phyloP scores from a whole-genome alignment of 768 basidiomycete species.

The Russula ochroleuca region DNA sequence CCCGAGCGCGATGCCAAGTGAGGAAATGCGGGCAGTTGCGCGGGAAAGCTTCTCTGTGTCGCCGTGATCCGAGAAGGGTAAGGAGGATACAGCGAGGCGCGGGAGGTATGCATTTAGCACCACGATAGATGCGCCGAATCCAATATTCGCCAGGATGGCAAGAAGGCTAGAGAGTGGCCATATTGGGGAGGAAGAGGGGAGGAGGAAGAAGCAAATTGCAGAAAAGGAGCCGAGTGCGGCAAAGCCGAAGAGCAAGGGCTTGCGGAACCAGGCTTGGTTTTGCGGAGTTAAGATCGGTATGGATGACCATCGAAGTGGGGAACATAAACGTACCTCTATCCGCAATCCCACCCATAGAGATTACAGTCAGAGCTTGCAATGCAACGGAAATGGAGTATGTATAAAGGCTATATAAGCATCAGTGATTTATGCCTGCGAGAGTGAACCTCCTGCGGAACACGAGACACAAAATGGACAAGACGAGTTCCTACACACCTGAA shows the following conservation, averaged over 20 bases:
- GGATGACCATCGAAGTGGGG: neutral
- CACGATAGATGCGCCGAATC: slow-evolving; percentile 82
- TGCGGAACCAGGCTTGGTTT: slow-evolving; percentile 61
- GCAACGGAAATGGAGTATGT: slow-evolving; percentile 85
- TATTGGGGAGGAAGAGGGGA: slow-evolving; percentile 64
- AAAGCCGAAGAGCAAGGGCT: slow-evolving; percentile 70
- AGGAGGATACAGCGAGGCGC: slow-evolving; percentile 48
- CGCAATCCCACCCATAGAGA: slow-evolving; percentile 89
- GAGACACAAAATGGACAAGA: neutral
- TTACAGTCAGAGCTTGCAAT: slow-evolving; percentile 88
- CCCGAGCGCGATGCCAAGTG: slow-evolving; percentile 79
- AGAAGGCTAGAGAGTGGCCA: slow-evolving; percentile 69
- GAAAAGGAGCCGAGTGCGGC: slow-evolving; percentile 67
- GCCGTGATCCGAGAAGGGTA: slow-evolving; percentile 19
- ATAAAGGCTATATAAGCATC: slow-evolving; percentile 57
- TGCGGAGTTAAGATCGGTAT: neutral
- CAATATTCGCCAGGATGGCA: slow-evolving; percentile 74
- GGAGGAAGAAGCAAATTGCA: slow-evolving; percentile 63
- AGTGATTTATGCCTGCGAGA: neutral
- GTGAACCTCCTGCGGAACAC: neutral
- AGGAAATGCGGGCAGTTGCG: slow-evolving; percentile 80
- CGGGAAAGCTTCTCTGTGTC: slow-evolving; percentile 59
- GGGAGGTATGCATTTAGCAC: slow-evolving; percentile 91
- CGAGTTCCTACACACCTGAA: slow-evolving; percentile 59
- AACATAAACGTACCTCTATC: slow-evolving; percentile 65